phyloP scores from a whole-genome alignment of 2,329 filamentous ascomycete species.

The Trichoderma sp. region DNA sequence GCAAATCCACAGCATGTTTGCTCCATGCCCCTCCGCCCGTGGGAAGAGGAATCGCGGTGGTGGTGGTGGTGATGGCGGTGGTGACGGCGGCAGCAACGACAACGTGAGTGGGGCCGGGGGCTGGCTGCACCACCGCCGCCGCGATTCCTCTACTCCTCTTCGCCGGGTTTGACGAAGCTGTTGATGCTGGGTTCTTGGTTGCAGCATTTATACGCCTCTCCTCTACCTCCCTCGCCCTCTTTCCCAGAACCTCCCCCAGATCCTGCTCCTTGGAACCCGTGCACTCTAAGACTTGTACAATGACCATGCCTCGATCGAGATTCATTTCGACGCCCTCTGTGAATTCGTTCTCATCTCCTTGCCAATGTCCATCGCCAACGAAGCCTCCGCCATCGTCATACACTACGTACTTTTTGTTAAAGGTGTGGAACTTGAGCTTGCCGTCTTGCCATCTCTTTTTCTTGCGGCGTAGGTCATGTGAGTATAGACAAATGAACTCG shows the following conservation, averaged over 20 bases:
- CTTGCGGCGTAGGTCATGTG: conserved; percentile 79
- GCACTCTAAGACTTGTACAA: conserved; percentile 77
- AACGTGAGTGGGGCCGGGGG: background rate
- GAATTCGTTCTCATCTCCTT: conserved; percentile 51
- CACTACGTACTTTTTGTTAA: conserved; percentile 89
- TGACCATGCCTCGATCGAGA: conserved; percentile 69
- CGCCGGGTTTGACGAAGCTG: background rate
- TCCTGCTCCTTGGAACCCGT: conserved; percentile 75
- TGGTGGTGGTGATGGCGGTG: background rate
- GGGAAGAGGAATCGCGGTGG: background rate
- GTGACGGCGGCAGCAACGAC: background rate
- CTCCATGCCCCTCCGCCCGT: conserved; percentile 63
- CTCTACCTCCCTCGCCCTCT: conserved; percentile 57
- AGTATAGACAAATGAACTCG: conserved; percentile 84
- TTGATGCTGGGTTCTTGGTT: conserved; percentile 30
- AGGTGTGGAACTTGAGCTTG: conserved; percentile 79
- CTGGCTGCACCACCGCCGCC: background rate
- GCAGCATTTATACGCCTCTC: conserved; percentile 46
- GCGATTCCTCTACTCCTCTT: background rate
- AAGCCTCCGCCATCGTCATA: conserved; percentile 79
- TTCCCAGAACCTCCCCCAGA: conserved; percentile 70
- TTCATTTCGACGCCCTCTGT: conserved; percentile 79
- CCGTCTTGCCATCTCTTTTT: conserved; percentile 95
- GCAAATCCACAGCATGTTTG: conserved; percentile 63
- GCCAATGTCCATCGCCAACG: conserved; percentile 82